These are phyloP conservation scores for Aspergillus proliferans DNA, from an alignment of 2,329 filamentous ascomycete genomes.

Conservation along the genomic window DNA sequence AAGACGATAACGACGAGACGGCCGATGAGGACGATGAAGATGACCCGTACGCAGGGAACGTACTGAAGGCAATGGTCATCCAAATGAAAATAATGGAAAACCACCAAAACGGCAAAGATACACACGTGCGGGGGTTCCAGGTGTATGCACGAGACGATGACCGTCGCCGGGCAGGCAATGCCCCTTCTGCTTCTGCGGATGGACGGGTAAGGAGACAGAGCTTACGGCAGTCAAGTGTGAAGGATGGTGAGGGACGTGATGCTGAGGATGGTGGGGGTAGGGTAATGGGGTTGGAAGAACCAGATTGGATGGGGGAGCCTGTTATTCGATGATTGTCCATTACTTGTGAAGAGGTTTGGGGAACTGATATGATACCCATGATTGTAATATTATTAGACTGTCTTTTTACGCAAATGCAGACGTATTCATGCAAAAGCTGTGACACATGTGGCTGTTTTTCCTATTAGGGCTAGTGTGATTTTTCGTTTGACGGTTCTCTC, in stretches of 20 bases:
- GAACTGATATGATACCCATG: too few species aligned
- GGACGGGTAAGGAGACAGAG: conserved; percentile 23
- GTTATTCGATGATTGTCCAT: conserved; percentile 35
- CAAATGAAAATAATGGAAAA: conserved; percentile 92
- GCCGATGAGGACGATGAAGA: conserved; percentile 19
- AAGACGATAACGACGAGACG: conserved; percentile 21
- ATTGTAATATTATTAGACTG: too few species aligned
- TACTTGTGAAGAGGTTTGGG: too few species aligned
- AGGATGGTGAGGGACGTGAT: conserved; percentile 16
- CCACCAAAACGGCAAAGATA: conserved; percentile 98
- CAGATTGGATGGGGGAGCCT: conserved; percentile 46
- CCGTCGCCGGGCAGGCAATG: conserved; percentile 24
- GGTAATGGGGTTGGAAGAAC: conserved; percentile 33
- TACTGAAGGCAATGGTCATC: conserved; percentile 80
- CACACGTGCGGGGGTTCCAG: conserved; percentile 89
- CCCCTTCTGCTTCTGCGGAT: conserved; percentile 29
- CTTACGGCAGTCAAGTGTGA: conserved; percentile 22
- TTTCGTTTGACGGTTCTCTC: too few species aligned
- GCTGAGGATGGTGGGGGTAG: conserved; percentile 20
- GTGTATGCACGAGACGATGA: conserved; percentile 58
- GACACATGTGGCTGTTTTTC: too few species aligned
- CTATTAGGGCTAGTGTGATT: too few species aligned
- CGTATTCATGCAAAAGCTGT: too few species aligned
- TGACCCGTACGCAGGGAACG: conserved; percentile 55
- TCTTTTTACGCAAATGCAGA: too few species aligned